Evolutionary conservation across 805 yeast genomes (phyloP).

Genomic region (Cyberlindnera samutprakarnensis): DNA sequence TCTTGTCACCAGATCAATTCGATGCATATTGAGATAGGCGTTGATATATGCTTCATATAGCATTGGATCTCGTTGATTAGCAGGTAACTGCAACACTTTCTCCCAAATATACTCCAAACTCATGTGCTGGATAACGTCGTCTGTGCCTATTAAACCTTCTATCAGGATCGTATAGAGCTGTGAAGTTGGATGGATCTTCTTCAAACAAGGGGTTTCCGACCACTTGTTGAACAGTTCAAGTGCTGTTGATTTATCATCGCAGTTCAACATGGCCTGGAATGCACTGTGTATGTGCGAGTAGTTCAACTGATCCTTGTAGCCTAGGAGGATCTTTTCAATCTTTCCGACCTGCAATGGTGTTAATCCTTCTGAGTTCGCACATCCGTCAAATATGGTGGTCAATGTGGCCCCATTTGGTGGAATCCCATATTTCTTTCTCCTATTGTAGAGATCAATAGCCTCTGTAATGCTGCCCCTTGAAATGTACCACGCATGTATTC

Average conservation of each 20-base stretch:
- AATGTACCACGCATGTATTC: slow-evolving; percentile 45
- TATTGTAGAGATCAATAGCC: slow-evolving; percentile 43
- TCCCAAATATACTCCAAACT: slow-evolving; percentile 11
- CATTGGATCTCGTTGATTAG: slow-evolving; percentile 9
- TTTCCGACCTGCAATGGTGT: slow-evolving; percentile 28
- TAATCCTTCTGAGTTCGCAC: slow-evolving; percentile 26
- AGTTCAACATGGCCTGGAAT: slow-evolving; percentile 35
- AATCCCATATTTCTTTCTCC: slow-evolving; percentile 57
- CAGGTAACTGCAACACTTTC: slow-evolving; percentile 8
- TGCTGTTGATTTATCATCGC: slow-evolving; percentile 30
- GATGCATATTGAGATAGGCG: slow-evolving; percentile 11
- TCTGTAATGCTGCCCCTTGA: slow-evolving; percentile 32
- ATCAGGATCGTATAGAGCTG: slow-evolving; percentile 25
- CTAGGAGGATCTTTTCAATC: slow-evolving; percentile 26
- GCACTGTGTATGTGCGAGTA: slow-evolving; percentile 39
- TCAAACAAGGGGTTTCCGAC: slow-evolving; percentile 13
- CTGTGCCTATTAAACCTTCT: slow-evolving; percentile 1
- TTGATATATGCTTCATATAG: slow-evolving; percentile 14
- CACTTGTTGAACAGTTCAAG: slow-evolving; percentile 31
- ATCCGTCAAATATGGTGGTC: slow-evolving; percentile 39
- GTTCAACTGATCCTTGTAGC: slow-evolving; percentile 24
- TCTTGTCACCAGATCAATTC: slow-evolving; percentile 10
- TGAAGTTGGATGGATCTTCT: slow-evolving; percentile 24
- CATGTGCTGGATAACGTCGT: neutral
- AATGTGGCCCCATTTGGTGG: slow-evolving; percentile 41